phyloP scores from a whole-genome alignment of 148 eudicot genomes.

The Talinum fruticosum region DNA sequence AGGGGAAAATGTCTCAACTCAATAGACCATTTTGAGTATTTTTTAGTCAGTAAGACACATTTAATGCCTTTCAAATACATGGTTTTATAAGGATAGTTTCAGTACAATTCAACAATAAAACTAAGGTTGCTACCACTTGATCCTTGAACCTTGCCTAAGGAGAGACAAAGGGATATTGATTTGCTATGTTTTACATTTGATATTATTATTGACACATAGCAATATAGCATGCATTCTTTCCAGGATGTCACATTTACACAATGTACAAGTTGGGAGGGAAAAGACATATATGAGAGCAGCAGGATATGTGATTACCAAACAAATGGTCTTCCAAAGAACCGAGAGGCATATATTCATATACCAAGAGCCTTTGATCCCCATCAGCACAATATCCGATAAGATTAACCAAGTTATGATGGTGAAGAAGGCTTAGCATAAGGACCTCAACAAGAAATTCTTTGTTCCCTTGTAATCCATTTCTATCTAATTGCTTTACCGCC shows the following conservation, averaged over 20 bases:
- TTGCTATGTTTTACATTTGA: background rate
- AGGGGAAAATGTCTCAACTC: background rate
- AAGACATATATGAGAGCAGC: background rate
- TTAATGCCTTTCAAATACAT: background rate
- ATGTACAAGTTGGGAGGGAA: background rate
- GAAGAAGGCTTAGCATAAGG: conserved; percentile 62
- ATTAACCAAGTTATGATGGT: conserved; percentile 60
- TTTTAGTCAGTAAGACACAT: background rate
- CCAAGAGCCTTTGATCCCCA: conserved; percentile 54
- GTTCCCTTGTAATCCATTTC: conserved; percentile 69
- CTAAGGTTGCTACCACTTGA: background rate
- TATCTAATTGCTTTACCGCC: conserved; percentile 69
- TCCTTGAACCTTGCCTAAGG: background rate
- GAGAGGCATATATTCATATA: conserved; percentile 45
- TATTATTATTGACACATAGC: background rate
- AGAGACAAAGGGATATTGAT: background rate
- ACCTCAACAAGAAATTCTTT: conserved; percentile 73
- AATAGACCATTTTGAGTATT: background rate
- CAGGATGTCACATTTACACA: conserved; percentile 1
- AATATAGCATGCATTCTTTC: background rate
- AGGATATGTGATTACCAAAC: conserved; percentile 33
- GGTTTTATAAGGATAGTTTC: background rate
- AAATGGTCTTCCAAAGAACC: conserved; percentile 55
- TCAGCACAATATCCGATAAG: conserved; percentile 66
- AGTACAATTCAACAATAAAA: background rate